Evolutionary conservation across 2,329 filamentous ascomycete species (phyloP).

Genomic region (Helotiales sp.): DNA sequence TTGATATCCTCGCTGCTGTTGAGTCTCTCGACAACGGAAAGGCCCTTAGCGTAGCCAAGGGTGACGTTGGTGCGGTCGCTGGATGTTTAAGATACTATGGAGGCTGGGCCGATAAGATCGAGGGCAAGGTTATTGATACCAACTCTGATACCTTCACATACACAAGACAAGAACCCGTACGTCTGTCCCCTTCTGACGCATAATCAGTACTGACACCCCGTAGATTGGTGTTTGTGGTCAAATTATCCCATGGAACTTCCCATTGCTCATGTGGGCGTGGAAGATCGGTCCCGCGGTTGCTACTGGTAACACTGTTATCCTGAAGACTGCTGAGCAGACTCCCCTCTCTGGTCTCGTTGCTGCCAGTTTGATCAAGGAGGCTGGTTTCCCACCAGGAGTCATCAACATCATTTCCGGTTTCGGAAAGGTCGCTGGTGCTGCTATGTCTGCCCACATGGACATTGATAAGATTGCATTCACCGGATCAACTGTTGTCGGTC

Average conservation of each 20-base stretch:
- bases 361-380: slow-evolving; percentile 61
- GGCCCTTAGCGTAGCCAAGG: slow-evolving; percentile 75
- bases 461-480: slow-evolving; percentile 72
- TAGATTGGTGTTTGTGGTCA: slow-evolving; percentile 69
- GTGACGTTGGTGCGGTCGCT: slow-evolving; percentile 71
- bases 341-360: slow-evolving; percentile 61
- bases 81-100: slow-evolving; percentile 82
- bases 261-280: slow-evolving; percentile 68
- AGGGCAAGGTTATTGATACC: slow-evolving; percentile 72
- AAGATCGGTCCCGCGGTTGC: slow-evolving; percentile 69
- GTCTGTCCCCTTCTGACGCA: too few species aligned
- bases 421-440: slow-evolving; percentile 69
- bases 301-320: slow-evolving; percentile 61
- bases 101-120: slow-evolving; percentile 75
- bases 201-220: slow-evolving; percentile 13
- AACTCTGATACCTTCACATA: slow-evolving; percentile 69
- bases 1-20: slow-evolving; percentile 76
- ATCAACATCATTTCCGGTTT: slow-evolving; percentile 69
- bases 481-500: slow-evolving; percentile 65
- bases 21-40: slow-evolving; percentile 92
- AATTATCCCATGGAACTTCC: slow-evolving; percentile 78
- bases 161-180: slow-evolving; percentile 66
- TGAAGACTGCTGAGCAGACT: slow-evolving; percentile 68
- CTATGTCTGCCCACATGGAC: slow-evolving; percentile 66
- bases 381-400: slow-evolving; percentile 69